Base-by-base conservation (phyloP, 2,329 filamentous ascomycete species). In the Cytospora piceicola region DNA sequence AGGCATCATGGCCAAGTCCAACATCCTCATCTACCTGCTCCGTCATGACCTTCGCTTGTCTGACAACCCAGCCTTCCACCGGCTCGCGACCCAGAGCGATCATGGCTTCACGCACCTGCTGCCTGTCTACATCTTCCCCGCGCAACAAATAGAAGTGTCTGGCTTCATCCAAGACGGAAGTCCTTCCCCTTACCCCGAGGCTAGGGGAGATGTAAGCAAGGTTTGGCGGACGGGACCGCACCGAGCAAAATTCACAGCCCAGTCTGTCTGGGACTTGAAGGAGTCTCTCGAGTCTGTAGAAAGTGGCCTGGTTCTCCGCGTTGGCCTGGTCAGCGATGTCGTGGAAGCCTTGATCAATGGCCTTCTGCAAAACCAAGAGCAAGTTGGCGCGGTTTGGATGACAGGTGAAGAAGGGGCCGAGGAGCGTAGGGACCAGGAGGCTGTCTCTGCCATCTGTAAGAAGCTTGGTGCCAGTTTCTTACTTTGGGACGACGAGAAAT, bases 221-320 rank as follows among this genome's bases (percentile, higher is more conserved):
- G 91, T 91, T 73, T 93, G 89, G 88, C 82, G 91, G 73, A 93
- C 90, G 71, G 91, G 91, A 2, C 87, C 86, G 6, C 86, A 91
- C 71, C 84, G 92, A 42, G 86, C 87, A 62, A 90, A 87, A 73
- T 94, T 94, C 74, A 77, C 92, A 34, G 88, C 87, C 0, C 84
- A 94, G 74, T 87, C 86, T 36, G 83, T 93, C 0, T 93, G 89
- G 89, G 87, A 92, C 72, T 61, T 94, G 67, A 93, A 92, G 72
- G 73, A 80, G 12, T 83, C 81, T 4, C 77, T 94, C 2, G 82
- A 88, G 68, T 78, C 78, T 2, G 70, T 89, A 1, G 82, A 81
- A 0, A 92, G 86, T 71, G 87, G 83, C 1, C 76, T 95, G 22
- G 77, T 83, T 8, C 77, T 94, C 42, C 83, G 90, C 7, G 85